These are phyloP conservation scores for Rhizophagus clarus DNA, from an alignment of 192 early-diverging fungal genomes.

Conservation along the genomic window DNA sequence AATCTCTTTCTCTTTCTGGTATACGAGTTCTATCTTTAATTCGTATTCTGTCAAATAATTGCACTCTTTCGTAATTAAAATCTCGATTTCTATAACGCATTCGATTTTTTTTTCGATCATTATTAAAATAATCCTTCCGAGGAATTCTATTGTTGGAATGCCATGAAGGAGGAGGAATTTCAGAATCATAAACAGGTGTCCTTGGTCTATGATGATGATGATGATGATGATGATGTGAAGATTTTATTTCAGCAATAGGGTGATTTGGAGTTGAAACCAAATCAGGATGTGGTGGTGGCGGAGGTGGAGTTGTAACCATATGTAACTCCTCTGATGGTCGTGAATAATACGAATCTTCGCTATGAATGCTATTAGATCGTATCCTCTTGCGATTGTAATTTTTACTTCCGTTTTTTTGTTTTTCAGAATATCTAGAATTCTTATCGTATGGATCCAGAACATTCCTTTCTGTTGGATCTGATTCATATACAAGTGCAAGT, in stretches of 20 bases:
- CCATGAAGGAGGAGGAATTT: neutral
- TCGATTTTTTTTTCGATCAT: conserved; percentile 14
- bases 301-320: neutral
- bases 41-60: neutral
- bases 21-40: neutral
- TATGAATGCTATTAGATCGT: conserved; percentile 4
- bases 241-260: neutral
- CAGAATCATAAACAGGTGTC: conserved; percentile 7
- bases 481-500: neutral
- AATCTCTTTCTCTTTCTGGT: conserved; percentile 9
- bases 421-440: neutral
- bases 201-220: neutral
- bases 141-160: neutral
- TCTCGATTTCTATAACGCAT: neutral
- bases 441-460: neutral
- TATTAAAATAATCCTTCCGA: conserved; percentile 3
- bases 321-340: neutral
- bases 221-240: conserved; percentile 8
- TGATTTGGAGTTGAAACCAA: conserved; percentile 13
- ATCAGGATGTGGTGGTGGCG: neutral
- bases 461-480: neutral
- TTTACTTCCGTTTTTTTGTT: neutral
- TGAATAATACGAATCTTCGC: conserved; percentile 4
- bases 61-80: neutral
- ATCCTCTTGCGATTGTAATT: conserved; percentile 4